phyloP scores from a whole-genome alignment of 306 rosid species.

The Lathyrus oleraceus region DNA sequence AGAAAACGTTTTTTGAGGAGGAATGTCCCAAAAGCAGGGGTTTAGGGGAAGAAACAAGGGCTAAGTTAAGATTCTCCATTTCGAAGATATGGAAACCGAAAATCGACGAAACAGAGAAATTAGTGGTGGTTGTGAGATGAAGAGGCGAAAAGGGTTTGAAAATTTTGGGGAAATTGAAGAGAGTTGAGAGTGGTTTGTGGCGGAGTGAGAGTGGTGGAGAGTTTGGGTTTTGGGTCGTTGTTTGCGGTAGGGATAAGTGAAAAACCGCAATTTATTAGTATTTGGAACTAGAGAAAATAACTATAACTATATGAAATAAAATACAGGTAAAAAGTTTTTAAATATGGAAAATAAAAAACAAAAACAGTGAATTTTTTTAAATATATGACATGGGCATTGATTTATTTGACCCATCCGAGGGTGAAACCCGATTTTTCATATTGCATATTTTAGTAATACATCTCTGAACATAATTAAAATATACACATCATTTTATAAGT shows the following conservation, averaged over 20 bases:
- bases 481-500: no score
- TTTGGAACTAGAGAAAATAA: neutral
- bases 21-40: slow-evolving; percentile 38
- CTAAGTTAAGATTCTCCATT: slow-evolving; percentile 53
- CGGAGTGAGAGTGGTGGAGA: neutral
- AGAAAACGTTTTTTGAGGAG: slow-evolving; percentile 33
- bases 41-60: slow-evolving; percentile 47
- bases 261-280: slow-evolving; percentile 15
- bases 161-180: slow-evolving; percentile 19
- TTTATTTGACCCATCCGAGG: no score
- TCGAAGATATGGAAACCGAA: slow-evolving; percentile 10
- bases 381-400: no score
- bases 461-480: no score
- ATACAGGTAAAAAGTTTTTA: neutral
- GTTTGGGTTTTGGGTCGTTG: slow-evolving; percentile 13
- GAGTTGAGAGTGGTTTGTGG: neutral
- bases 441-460: no score
- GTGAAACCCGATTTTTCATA: no score
- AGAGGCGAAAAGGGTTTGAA: neutral
- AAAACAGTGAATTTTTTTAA: neutral
- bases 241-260: slow-evolving; percentile 41
- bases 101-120: neutral
- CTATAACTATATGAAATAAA: neutral
- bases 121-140: neutral
- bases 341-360: neutral